phyloP scores from a whole-genome alignment of 179 eudicot species.

The Beta corolliflora region DNA sequence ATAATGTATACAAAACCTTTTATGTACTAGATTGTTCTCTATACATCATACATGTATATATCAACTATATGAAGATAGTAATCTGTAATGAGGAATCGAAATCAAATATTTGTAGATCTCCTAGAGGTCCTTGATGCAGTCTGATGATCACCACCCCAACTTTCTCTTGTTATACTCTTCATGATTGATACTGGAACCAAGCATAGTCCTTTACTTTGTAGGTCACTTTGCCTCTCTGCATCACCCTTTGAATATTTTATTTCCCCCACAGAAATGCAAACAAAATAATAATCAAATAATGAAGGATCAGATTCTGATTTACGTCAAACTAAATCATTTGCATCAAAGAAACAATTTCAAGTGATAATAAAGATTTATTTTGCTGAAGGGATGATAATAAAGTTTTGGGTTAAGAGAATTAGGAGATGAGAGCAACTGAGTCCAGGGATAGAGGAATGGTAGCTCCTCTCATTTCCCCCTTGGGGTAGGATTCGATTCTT shows the following conservation, averaged over 20 bases:
- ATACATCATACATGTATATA: not conserved
- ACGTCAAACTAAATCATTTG: not conserved
- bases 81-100: constrained; percentile 1
- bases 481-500: no score
- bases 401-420: no score
- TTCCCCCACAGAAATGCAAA: not conserved
- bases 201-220: constrained; percentile 51
- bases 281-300: not conserved
- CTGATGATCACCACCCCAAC: constrained; percentile 29
- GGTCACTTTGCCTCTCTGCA: constrained; percentile 33
- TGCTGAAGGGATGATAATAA: no score
- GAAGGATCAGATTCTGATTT: not conserved
- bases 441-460: no score
- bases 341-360: not conserved
- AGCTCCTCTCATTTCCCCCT: no score
- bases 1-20: constrained; percentile 1
- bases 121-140: constrained; percentile 21
- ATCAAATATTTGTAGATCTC: constrained; percentile 18
- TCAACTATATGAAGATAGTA: not conserved
- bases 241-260: constrained; percentile 19
- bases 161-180: constrained; percentile 34
- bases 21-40: not conserved
- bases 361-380: not conserved
- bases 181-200: constrained; percentile 54
- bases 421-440: no score